phyloP scores from a whole-genome alignment of 106 monocot genomes.

The Dioscorea alata region DNA sequence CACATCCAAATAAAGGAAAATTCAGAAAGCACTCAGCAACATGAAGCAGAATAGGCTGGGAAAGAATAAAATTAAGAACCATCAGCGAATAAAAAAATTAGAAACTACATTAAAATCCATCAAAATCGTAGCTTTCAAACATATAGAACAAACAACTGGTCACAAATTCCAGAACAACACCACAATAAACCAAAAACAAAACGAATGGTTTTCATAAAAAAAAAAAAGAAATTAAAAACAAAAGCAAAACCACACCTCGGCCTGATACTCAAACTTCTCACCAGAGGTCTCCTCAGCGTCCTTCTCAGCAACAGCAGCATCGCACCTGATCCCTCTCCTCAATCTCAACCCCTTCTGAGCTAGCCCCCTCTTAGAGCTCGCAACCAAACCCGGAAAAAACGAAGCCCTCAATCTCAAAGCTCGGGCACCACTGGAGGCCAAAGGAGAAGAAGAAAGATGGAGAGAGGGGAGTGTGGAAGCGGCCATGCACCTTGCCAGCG shows the following conservation, averaged over 20 bases:
- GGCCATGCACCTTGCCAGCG: constrained; percentile 17
- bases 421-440: too few relatives aligned
- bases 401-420: background rate
- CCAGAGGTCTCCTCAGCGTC: constrained; percentile 42
- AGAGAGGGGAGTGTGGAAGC: constrained; percentile 8
- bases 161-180: too few relatives aligned
- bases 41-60: too few relatives aligned
- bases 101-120: too few relatives aligned
- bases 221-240: background rate
- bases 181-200: background rate
- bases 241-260: constrained; percentile 48
- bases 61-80: too few relatives aligned
- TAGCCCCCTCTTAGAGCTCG: constrained; percentile 11
- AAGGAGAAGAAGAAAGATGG: constrained; percentile 4
- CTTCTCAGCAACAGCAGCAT: constrained; percentile 79
- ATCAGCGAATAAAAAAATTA: too few relatives aligned
- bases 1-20: too few relatives aligned
- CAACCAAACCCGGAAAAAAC: constrained; percentile 4
- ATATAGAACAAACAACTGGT: too few relatives aligned
- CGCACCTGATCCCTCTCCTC: constrained; percentile 56
- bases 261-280: constrained; percentile 97
- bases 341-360: constrained; percentile 39
- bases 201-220: too few relatives aligned
- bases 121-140: too few relatives aligned
- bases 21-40: too few relatives aligned